Evolutionary conservation across 305 asterid species (phyloP).

Genomic region (Fraxinus velutina): DNA sequence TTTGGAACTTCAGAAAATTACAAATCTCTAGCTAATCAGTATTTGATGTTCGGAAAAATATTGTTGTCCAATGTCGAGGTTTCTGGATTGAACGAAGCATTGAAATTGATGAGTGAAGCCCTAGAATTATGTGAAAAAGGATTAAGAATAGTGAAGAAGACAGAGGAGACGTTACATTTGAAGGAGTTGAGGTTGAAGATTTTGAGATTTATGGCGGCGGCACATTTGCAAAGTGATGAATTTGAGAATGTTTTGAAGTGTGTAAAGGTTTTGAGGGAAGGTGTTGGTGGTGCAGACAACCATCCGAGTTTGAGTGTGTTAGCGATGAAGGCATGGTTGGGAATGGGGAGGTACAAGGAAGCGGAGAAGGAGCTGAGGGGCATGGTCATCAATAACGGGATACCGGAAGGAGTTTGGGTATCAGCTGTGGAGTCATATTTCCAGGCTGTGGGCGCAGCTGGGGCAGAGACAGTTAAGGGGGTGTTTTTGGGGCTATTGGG

Average conservation of each 20-base stretch:
- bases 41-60: conserved; percentile 62
- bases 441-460: conserved; percentile 81
- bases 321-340: conserved; percentile 98
- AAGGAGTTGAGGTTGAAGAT: conserved; percentile 80
- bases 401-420: conserved; percentile 94
- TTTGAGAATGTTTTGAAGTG: conserved; percentile 89
- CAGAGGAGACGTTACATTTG: conserved; percentile 64
- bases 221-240: conserved; percentile 84
- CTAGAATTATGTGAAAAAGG: conserved; percentile 87
- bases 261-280: conserved; percentile 77
- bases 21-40: conserved; percentile 69
- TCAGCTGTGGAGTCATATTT: conserved; percentile 89
- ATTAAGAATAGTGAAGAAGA: conserved; percentile 65
- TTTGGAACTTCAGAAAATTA: conserved; percentile 63
- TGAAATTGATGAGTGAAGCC: conserved; percentile 84
- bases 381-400: conserved; percentile 71
- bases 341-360: conserved; percentile 68
- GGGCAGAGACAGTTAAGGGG: conserved; percentile 74
- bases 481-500: conserved; percentile 78
- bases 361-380: conserved; percentile 94
- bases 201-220: conserved; percentile 81
- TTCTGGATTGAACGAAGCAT: conserved; percentile 56
- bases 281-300: conserved; percentile 53
- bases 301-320: conserved; percentile 90
- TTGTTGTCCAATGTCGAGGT: conserved; percentile 50